phyloP scores from a whole-genome alignment of 768 basidiomycete genomes.

The Mycena belliarum region DNA sequence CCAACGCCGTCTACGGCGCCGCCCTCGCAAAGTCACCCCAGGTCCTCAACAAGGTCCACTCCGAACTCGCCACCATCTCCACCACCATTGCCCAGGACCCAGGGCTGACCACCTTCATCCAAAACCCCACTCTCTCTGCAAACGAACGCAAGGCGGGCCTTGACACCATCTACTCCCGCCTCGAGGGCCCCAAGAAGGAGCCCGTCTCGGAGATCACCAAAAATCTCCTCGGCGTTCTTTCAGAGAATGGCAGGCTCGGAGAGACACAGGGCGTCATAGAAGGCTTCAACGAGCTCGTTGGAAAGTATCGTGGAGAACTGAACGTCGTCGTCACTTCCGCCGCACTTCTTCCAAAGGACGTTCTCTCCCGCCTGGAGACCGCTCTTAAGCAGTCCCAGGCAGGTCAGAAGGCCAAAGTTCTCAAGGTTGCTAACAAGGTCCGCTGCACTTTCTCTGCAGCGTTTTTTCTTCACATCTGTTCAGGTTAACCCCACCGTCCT shows the following conservation, averaged over 20 bases:
- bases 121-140: conserved; percentile 88
- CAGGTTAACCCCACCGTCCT: conserved; percentile 91
- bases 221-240: conserved; percentile 87
- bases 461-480: conserved; percentile 11
- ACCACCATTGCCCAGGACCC: conserved; percentile 66
- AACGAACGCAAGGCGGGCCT: conserved; percentile 76
- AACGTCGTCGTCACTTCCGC: conserved; percentile 92
- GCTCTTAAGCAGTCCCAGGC: conserved; percentile 84
- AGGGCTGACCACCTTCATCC: conserved; percentile 70
- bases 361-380: conserved; percentile 77
- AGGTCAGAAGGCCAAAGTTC: conserved; percentile 81
- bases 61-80: conserved; percentile 75
- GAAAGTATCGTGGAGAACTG: conserved; percentile 90
- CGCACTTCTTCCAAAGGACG: conserved; percentile 73
- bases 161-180: conserved; percentile 61
- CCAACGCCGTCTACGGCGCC: conserved; percentile 78
- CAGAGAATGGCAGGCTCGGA: conserved; percentile 88
- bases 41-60: conserved; percentile 81
- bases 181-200: conserved; percentile 74
- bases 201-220: conserved; percentile 83
- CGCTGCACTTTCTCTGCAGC: conserved; percentile 22
- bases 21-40: conserved; percentile 82
- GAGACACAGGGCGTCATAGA: conserved; percentile 86
- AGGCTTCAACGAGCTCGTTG: conserved; percentile 87
- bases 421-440: conserved; percentile 93